Base-by-base conservation (phyloP, 1,284 basidiomycete genomes). In the Leccinum angustisporum region DNA sequence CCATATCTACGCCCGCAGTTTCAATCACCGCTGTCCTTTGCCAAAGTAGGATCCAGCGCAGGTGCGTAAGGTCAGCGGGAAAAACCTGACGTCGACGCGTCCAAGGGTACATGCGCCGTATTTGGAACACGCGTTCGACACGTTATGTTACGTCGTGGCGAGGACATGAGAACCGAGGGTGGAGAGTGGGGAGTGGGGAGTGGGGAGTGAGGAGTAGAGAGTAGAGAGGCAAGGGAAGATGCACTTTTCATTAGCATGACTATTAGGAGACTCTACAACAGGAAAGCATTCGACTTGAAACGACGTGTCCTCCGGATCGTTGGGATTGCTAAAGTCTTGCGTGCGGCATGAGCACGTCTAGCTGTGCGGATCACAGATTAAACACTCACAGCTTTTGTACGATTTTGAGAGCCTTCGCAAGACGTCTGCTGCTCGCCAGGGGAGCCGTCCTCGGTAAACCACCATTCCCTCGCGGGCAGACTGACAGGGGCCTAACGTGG, bases 231-330 rank as follows among this genome's bases (percentile, higher is more conserved):
- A 5, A 58, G 25, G 60, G 30, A 61, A 51, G 18, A 63, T 63
- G 51, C 50, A 77, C 88, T 79, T 80, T 79, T 91, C 90, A 58
- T 77, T 77, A 54, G 88, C 85, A 59, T 80, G 76, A 36, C 73
- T 80, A 71, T 90, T 90, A 34, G 90, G 90, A 69, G 89, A 91
- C 71, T 91, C 89, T 50, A 92, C 81, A 2, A 79, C 76, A 11
- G 90, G 90, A 67, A 83, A 83, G 57, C 80, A 66, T 4, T 79
- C 81, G n/a, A 82, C 83, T 52, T 87, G 81, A 66, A 87, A 92
- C 0, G 80, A 79, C 61, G 64, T 80, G 73, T 91, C 87, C 11
- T 75, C 69, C 3, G 82, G 80, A 68, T 91, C 82, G 27, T 82
- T 70, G 4, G 79, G 83, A 69, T 91, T 88, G 59, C 70, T 78